Base-by-base conservation (phyloP, 148 eudicot species). In the Rhododendron ovatum region DNA sequence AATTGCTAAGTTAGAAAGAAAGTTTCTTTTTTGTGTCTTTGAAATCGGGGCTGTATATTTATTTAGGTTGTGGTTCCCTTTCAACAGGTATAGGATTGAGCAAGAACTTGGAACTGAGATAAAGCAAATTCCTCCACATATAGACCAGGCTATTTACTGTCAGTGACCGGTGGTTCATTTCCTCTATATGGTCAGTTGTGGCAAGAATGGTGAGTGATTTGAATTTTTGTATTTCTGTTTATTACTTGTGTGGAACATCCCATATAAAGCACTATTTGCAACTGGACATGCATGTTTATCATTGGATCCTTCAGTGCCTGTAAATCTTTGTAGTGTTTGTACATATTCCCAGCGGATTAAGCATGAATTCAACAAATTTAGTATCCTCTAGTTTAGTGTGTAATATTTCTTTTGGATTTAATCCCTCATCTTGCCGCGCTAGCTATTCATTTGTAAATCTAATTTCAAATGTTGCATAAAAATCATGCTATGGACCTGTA, bases 81-180 rank as follows among this genome's bases (percentile, higher is more conserved):
- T 43, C 63, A 53, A 80, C 95, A 95, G 98, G 94, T 92, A 95
- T 90, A 93, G 92, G 91, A 95, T 95, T 84, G 98, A 95, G 90
- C 98, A 95, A 89, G 97, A 95, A 92, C 94, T 95, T 81, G 98
- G 98, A 55, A 95, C 96, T 71, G 98, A 95, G 92, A 96, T 96
- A 63, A 96, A 96, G 91, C 98, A 96, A 90, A 96, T 96, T 84
- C 98, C 98, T 82, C 94, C 98, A 0, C 97, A 94, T 43, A 95
- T 95, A 61, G 98, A 95, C 91, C 96, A 95, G 91, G 97, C 91
- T 53, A 93, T 95, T 83, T 95, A 95, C 84, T 94, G 98, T 79
- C 92, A 86, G 78, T 95, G 90, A 91, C 84, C 73, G 7, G 84
- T 41, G 78, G 35, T 71, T 76, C 41, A 24, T 79, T 33, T 71